A percentile compares a stretch with the other conserved stretches of the same genome.
Conservation (phyloP, 1,139 yeast genomes). For the Magnusiomyces sp. region DNA sequence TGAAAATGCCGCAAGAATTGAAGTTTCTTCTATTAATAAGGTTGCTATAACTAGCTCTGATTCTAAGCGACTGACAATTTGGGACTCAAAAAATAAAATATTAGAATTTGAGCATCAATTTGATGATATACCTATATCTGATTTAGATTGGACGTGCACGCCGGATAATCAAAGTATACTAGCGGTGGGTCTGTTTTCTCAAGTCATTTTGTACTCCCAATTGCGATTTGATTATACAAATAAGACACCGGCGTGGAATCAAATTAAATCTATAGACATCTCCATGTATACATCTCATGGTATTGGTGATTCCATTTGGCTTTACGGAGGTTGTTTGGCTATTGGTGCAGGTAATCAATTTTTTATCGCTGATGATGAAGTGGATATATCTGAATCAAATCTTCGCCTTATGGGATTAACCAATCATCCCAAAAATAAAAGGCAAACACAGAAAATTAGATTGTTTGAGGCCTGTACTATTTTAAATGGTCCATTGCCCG, state of each 20-base stretch:
- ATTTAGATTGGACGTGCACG: slow-evolving; percentile 72
- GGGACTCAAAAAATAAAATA: slow-evolving; percentile 66
- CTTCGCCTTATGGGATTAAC: background rate
- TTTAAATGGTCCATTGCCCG: slow-evolving; percentile 80
- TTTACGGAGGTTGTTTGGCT: slow-evolving; percentile 66
- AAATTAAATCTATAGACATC: slow-evolving; percentile 66
- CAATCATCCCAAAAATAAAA: slow-evolving; percentile 34
- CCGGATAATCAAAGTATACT: slow-evolving; percentile 62
- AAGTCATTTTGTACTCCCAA: slow-evolving; percentile 66
- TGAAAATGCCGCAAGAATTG: slow-evolving; percentile 42
- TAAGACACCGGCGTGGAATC: slow-evolving; percentile 64
- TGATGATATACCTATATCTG: slow-evolving; percentile 37
- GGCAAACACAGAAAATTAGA: slow-evolving; percentile 32
- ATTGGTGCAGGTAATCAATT: slow-evolving; percentile 88
- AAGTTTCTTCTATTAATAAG: slow-evolving; percentile 69
- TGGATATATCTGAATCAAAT: slow-evolving; percentile 36
- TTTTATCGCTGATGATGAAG: slow-evolving; percentile 65
- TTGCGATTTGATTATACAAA: slow-evolving; percentile 84
- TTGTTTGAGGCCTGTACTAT: slow-evolving; percentile 62
- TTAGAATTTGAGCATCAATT: slow-evolving; percentile 51
- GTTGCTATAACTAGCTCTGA: slow-evolving; percentile 58
- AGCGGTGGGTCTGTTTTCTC: slow-evolving; percentile 64
- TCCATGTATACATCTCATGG: slow-evolving; percentile 63
- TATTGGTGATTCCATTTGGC: slow-evolving; percentile 87
- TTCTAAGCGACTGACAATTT: slow-evolving; percentile 49